Evolutionary conservation across 495 filamentous ascomycete species (phyloP).

Genomic region (Penicillium taxi): DNA sequence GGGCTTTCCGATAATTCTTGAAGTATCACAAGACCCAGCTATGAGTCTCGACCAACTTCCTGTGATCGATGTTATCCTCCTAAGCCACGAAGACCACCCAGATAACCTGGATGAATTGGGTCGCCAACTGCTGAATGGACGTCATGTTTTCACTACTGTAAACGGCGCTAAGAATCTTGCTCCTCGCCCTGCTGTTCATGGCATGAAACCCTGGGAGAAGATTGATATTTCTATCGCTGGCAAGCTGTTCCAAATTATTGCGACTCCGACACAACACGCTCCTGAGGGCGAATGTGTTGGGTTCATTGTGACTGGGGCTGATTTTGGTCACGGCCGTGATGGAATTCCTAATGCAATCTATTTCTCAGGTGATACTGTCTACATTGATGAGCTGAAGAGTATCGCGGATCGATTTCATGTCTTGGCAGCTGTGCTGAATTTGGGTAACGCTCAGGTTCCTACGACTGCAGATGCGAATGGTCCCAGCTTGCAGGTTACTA

Average conservation of each 20-base stretch:
- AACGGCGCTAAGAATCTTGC: conserved; percentile 40
- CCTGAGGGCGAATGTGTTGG: conserved; percentile 43
- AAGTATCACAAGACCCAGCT: conserved; percentile 26
- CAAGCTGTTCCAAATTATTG: conserved; percentile 25
- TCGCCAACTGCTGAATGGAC: conserved; percentile 39
- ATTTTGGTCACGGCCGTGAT: conserved; percentile 30
- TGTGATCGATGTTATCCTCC: conserved; percentile 42
- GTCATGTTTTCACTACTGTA: conserved; percentile 42
- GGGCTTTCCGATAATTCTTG: conserved; percentile 21
- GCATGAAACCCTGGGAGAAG: conserved; percentile 28
- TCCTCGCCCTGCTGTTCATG: conserved; percentile 34
- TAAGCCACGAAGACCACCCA: conserved; percentile 49
- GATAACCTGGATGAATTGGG: conserved; percentile 45
- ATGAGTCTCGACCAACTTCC: conserved; percentile 34
- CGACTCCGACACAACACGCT: conserved; percentile 39
- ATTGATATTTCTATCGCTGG: conserved; percentile 15
- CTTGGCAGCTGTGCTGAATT: conserved; percentile 19
- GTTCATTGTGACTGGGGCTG: conserved; percentile 33
- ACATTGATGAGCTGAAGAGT: conserved; percentile 34
- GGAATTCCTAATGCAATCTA: conserved; percentile 46
- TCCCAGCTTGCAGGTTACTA: conserved; percentile 36
- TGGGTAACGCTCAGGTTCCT: conserved; percentile 21
- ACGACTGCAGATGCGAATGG: conserved; percentile 15
- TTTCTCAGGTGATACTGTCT: conserved; percentile 49
- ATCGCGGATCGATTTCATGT: conserved; percentile 20